Evolutionary conservation across 768 basidiomycete species (phyloP).

Genomic region (Kwoniella sp.): DNA sequence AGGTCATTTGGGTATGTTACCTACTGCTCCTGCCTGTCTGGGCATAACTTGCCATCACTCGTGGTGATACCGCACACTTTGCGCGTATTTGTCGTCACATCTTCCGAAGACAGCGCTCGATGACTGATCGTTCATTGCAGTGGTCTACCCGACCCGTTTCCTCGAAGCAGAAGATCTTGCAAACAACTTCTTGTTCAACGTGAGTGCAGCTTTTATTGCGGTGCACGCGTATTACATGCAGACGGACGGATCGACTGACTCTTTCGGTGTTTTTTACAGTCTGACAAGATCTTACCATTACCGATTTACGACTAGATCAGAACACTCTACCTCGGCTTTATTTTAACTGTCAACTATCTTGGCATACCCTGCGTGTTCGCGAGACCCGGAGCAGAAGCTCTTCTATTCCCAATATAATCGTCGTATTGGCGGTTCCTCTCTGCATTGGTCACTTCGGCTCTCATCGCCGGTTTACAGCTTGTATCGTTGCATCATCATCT

Average conservation of each 20-base stretch:
- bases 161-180: slow-evolving; percentile 88
- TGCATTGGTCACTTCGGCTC: too few relatives aligned
- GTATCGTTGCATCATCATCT: background rate
- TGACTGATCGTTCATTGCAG: too few relatives aligned
- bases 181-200: slow-evolving; percentile 90
- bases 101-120: too few relatives aligned
- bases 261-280: slow-evolving; percentile 23
- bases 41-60: too few relatives aligned
- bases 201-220: slow-evolving; percentile 25
- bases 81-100: too few relatives aligned
- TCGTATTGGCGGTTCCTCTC: too few relatives aligned
- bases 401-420: too few relatives aligned
- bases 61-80: too few relatives aligned
- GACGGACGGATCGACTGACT: too few relatives aligned
- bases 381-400: too few relatives aligned
- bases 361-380: too few relatives aligned
- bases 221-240: background rate
- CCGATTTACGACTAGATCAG: slow-evolving; percentile 51
- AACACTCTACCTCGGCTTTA: background rate
- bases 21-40: background rate
- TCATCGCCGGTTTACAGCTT: background rate
- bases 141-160: slow-evolving; percentile 80
- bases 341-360: background rate
- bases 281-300: slow-evolving; percentile 62
- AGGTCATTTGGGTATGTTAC: slow-evolving; percentile 77